phyloP scores from a whole-genome alignment of 805 yeast species.

The Kuraishia ogatae region DNA sequence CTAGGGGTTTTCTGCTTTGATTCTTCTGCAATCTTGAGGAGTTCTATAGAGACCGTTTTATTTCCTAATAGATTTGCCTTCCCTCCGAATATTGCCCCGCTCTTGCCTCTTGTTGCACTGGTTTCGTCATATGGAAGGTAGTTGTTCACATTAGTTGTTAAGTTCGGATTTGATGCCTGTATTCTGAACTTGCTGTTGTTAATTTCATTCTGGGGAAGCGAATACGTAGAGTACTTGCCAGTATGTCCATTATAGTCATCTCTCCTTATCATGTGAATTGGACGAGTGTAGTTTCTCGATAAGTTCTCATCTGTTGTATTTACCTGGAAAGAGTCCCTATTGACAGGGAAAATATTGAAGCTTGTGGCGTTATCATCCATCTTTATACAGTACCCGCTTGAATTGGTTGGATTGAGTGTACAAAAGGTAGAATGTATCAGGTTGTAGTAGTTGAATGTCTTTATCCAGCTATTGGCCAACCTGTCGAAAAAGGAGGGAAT shows the following conservation, averaged over 20 bases:
- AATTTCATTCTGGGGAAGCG: conserved; percentile 1
- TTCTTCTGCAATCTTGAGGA: conserved; percentile 3
- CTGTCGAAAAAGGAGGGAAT: conserved; percentile 27
- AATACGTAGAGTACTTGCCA: background rate
- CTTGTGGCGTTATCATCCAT: conserved; percentile 23
- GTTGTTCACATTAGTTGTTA: conserved; percentile 10
- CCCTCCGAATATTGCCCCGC: conserved; percentile 2
- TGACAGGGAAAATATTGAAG: conserved; percentile 21
- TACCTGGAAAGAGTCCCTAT: conserved; percentile 1
- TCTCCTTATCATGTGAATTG: background rate
- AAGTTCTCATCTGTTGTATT: background rate
- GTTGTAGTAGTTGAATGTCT: conserved; percentile 19
- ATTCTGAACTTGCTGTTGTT: conserved; percentile 14
- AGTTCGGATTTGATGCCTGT: conserved; percentile 16
- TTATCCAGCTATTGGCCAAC: conserved; percentile 32
- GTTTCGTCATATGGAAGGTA: conserved; percentile 8
- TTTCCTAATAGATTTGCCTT: conserved; percentile 4
- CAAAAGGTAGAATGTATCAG: conserved; percentile 36
- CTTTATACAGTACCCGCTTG: conserved; percentile 28
- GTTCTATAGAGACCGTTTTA: conserved; percentile 14
- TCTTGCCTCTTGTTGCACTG: background rate
- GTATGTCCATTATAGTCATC: background rate
- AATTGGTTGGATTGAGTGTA: conserved; percentile 18
- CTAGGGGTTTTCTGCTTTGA: conserved; percentile 1
- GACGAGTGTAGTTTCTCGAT: conserved; percentile 9